phyloP scores from a whole-genome alignment of 805 yeast species.

The Wickerhamiella domercqiae region DNA sequence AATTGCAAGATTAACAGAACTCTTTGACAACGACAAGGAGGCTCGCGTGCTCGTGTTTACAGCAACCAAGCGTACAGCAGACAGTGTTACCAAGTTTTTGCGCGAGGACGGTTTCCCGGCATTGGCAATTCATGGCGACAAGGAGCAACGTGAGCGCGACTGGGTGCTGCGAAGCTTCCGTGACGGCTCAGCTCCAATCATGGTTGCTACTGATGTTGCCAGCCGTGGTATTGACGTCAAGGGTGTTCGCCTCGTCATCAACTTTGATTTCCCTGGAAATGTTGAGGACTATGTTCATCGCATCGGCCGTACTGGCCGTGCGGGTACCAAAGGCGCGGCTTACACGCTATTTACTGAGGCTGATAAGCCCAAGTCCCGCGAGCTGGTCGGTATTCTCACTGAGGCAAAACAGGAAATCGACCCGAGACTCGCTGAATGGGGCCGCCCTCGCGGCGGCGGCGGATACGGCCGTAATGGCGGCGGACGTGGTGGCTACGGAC shows the following conservation, averaged over 20 bases:
- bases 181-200: slow-evolving; percentile 81
- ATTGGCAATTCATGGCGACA: slow-evolving; percentile 96
- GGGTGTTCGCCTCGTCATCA: slow-evolving; percentile 86
- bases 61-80: slow-evolving; percentile 97
- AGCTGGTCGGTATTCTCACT: slow-evolving; percentile 72
- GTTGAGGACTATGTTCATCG: slow-evolving; percentile 97
- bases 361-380: slow-evolving; percentile 78
- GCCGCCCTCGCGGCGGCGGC: slow-evolving; percentile 59
- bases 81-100: slow-evolving; percentile 77
- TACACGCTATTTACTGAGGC: slow-evolving; percentile 83
- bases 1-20: slow-evolving; percentile 65
- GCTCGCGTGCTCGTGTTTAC: slow-evolving; percentile 80
- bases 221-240: slow-evolving; percentile 99
- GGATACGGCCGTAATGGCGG: slow-evolving; percentile 45
- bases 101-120: slow-evolving; percentile 99
- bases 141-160: slow-evolving; percentile 94
- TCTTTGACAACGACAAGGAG: slow-evolving; percentile 42
- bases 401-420: slow-evolving; percentile 93
- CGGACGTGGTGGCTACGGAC: slow-evolving; percentile 25
- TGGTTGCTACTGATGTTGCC: slow-evolving; percentile 99
- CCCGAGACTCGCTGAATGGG: slow-evolving; percentile 59
- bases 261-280: slow-evolving; percentile 95
- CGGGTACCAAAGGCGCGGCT: slow-evolving; percentile 92
- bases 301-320: slow-evolving; percentile 99
- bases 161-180: slow-evolving; percentile 94